phyloP scores from a whole-genome alignment of 176 grass and related monocot species.

The Themeda triandra region DNA sequence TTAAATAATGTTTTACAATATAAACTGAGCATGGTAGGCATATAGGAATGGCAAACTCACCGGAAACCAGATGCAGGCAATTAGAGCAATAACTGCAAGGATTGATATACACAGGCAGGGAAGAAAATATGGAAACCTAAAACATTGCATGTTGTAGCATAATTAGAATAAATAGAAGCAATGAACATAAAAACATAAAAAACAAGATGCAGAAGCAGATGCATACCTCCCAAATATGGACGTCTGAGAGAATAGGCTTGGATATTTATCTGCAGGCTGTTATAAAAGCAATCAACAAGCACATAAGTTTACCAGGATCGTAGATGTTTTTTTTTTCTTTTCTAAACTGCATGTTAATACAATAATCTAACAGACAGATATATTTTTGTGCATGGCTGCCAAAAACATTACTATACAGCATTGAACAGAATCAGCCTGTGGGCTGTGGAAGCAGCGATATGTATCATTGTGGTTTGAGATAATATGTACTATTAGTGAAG shows the following conservation, averaged over 20 bases:
- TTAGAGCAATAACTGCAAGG: slow-evolving; percentile 30
- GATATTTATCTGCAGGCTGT: slow-evolving; percentile 72
- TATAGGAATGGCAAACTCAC: slow-evolving; percentile 35
- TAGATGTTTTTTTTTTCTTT: neutral
- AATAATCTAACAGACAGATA: neutral
- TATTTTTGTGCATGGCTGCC: neutral
- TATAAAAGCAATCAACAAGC: slow-evolving; percentile 25
- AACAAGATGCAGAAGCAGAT: slow-evolving; percentile 10
- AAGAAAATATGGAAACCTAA: slow-evolving; percentile 72
- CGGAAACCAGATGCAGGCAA: slow-evolving; percentile 64
- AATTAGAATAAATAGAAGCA: slow-evolving; percentile 7
- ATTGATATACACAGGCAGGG: slow-evolving; percentile 61
- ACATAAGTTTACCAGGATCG: slow-evolving; percentile 3
- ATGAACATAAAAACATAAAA: neutral
- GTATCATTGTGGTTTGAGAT: slow-evolving; percentile 7
- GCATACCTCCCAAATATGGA: slow-evolving; percentile 67
- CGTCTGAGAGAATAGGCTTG: slow-evolving; percentile 46
- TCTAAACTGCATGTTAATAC: neutral
- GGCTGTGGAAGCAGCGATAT: neutral
- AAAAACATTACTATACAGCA: neutral
- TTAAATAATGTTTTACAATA: neutral
- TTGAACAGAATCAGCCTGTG: neutral
- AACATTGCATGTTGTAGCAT: slow-evolving; percentile 33
- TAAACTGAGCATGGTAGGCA: neutral
- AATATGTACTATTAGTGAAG: neutral